Evolutionary conservation across 495 filamentous ascomycete genomes (phyloP).

Genomic region (Paragyromitra xinjiangensis): DNA sequence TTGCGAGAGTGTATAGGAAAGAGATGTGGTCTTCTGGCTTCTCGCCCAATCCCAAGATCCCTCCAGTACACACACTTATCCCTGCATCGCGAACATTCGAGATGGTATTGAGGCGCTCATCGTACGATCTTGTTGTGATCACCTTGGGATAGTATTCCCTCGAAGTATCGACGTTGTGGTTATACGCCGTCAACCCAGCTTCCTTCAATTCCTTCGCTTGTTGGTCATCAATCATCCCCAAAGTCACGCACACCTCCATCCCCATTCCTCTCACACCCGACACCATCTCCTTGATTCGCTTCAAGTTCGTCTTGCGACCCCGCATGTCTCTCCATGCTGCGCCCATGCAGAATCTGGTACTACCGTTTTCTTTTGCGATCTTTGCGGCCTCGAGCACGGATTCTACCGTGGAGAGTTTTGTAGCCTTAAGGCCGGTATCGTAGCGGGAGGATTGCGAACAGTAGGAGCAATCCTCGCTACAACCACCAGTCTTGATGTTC

Average conservation of each 20-base stretch:
- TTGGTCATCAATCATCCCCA: slow-evolving; percentile 82
- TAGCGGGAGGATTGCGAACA: slow-evolving; percentile 86
- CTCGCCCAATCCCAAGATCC: slow-evolving; percentile 83
- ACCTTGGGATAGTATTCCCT: slow-evolving; percentile 82
- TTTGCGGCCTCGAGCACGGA: slow-evolving; percentile 78
- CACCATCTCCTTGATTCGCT: slow-evolving; percentile 83
- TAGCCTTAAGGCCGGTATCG: slow-evolving; percentile 78
- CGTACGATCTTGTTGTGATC: slow-evolving; percentile 82
- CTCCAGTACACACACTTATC: slow-evolving; percentile 84
- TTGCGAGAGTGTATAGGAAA: slow-evolving; percentile 78
- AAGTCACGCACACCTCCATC: slow-evolving; percentile 87
- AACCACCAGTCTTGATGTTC: slow-evolving; percentile 95
- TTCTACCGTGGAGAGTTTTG: slow-evolving; percentile 78
- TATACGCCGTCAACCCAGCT: slow-evolving; percentile 87
- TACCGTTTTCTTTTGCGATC: slow-evolving; percentile 79
- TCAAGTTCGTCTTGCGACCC: slow-evolving; percentile 78
- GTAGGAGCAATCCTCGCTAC: slow-evolving; percentile 87
- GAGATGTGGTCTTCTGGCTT: slow-evolving; percentile 77
- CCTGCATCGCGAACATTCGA: slow-evolving; percentile 79
- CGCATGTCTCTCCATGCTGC: slow-evolving; percentile 93
- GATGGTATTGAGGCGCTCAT: slow-evolving; percentile 80
- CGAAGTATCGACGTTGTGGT: slow-evolving; percentile 89
- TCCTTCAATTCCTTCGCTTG: slow-evolving; percentile 81
- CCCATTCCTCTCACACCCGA: slow-evolving; percentile 76
- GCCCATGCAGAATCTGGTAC: slow-evolving; percentile 90